These are phyloP conservation scores for Monosporascus sp. DNA, from an alignment of 2,329 filamentous ascomycete genomes.

Conservation along the genomic window DNA sequence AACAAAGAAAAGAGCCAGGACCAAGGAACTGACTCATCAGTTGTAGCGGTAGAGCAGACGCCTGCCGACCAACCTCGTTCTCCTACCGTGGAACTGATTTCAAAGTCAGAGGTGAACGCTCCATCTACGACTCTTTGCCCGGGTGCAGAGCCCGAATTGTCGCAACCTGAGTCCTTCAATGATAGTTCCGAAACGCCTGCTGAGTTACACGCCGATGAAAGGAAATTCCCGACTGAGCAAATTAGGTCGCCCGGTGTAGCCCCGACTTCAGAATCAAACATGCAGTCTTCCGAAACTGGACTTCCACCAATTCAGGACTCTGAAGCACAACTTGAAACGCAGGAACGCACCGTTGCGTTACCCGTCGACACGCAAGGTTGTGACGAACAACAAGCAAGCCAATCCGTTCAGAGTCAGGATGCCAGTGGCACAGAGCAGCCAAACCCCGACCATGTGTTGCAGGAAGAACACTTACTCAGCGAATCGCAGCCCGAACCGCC, in stretches of 20 bases:
- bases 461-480: not conserved
- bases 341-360: not conserved
- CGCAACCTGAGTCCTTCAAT: not conserved
- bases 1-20: conserved; percentile 13
- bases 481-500: conserved; percentile 3
- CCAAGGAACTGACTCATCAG: conserved; percentile 6
- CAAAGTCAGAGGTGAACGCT: not conserved
- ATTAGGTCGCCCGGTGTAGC: not conserved
- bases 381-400: not conserved
- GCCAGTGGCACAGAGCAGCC: not conserved
- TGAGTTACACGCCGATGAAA: not conserved
- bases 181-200: not conserved
- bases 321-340: not conserved
- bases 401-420: not conserved
- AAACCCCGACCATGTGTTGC: not conserved
- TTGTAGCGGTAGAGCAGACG: conserved; percentile 2
- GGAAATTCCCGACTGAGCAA: not conserved
- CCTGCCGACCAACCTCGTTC: conserved; percentile 3
- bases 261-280: not conserved
- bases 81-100: conserved; percentile 1
- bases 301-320: not conserved
- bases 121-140: not conserved
- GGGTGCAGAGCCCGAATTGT: not conserved
- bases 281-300: not conserved
- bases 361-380: not conserved